These are phyloP conservation scores for Xylariales sp. DNA, from an alignment of 2,329 filamentous ascomycete genomes.

Conservation along the genomic window DNA sequence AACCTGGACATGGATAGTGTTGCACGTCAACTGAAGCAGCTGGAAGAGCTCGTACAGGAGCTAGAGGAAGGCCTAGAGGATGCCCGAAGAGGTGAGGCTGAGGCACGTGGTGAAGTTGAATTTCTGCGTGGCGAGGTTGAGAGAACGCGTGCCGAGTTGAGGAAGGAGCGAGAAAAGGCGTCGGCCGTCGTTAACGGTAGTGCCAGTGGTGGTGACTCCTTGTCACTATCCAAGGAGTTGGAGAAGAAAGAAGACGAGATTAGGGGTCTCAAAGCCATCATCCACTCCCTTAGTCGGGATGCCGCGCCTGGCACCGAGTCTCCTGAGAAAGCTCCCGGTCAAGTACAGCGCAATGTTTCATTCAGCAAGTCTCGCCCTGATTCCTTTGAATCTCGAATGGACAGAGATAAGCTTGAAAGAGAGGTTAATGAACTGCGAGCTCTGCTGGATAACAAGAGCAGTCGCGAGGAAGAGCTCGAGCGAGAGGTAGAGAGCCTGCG, in stretches of 20 bases:
- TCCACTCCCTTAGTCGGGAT: slow-evolving; percentile 86
- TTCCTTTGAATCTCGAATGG: slow-evolving; percentile 50
- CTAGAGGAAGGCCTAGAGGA: slow-evolving; percentile 96
- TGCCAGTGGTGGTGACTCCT: slow-evolving; percentile 32
- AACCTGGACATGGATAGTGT: slow-evolving; percentile 89
- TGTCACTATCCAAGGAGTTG: slow-evolving; percentile 64
- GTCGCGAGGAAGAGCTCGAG: slow-evolving; percentile 80
- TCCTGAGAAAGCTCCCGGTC: slow-evolving; percentile 26
- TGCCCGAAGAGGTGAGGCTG: slow-evolving; percentile 86
- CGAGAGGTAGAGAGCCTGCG: slow-evolving; percentile 70
- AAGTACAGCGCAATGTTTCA: slow-evolving; percentile 27
- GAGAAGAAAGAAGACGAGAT: slow-evolving; percentile 98
- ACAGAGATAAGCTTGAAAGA: slow-evolving; percentile 68
- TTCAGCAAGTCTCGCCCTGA: slow-evolving; percentile 39
- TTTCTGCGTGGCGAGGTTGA: slow-evolving; percentile 94
- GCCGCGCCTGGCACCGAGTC: slow-evolving; percentile 43
- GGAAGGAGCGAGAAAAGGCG: slow-evolving; percentile 81
- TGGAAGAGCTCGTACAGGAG: slow-evolving; percentile 94
- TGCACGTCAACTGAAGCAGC: slow-evolving; percentile 84
- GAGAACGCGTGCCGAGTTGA: slow-evolving; percentile 79
- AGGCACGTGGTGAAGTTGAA: slow-evolving; percentile 92
- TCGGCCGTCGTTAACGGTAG: slow-evolving; percentile 54
- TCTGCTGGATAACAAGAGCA: slow-evolving; percentile 66
- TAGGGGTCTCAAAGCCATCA: slow-evolving; percentile 92
- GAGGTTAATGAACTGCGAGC: slow-evolving; percentile 76